Conservation (phyloP, 768 basidiomycete genomes). For the Boletus tylopilopsis region DNA sequence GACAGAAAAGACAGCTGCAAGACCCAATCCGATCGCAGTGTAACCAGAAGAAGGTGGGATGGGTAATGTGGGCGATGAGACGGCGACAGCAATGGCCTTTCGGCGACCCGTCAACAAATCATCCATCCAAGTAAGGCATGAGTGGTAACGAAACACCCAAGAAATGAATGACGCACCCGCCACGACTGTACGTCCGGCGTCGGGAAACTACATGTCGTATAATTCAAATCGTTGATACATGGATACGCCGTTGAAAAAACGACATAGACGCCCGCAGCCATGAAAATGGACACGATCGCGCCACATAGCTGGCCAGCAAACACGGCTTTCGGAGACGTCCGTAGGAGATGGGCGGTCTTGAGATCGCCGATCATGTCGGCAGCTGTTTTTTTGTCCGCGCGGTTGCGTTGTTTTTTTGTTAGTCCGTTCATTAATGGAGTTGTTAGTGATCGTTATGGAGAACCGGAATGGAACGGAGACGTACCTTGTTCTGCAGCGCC, state of each 20-base stretch:
- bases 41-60: constrained; percentile 46
- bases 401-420: too few species aligned
- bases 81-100: constrained; percentile 15
- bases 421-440: too few species aligned
- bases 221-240: constrained; percentile 40
- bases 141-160: too few species aligned
- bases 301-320: constrained; percentile 59
- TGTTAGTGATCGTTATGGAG: too few species aligned
- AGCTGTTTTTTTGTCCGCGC: constrained; percentile 22
- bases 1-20: constrained; percentile 43
- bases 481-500: constrained; percentile 26
- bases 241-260: constrained; percentile 61
- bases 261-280: constrained; percentile 54
- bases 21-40: constrained; percentile 51
- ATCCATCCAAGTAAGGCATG: too few species aligned
- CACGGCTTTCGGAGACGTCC: constrained; percentile 60
- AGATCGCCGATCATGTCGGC: constrained; percentile 66
- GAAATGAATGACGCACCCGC: constrained; percentile 9
- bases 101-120: too few species aligned
- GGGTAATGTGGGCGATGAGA: constrained; percentile 26
- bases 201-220: constrained; percentile 17
- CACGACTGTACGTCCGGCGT: constrained; percentile 25
- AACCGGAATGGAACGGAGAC: neutral
- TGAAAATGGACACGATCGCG: constrained; percentile 56
- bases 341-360: constrained; percentile 66